Base-by-base conservation (phyloP, 345 rosid genomes). In the Clausena lansium region DNA sequence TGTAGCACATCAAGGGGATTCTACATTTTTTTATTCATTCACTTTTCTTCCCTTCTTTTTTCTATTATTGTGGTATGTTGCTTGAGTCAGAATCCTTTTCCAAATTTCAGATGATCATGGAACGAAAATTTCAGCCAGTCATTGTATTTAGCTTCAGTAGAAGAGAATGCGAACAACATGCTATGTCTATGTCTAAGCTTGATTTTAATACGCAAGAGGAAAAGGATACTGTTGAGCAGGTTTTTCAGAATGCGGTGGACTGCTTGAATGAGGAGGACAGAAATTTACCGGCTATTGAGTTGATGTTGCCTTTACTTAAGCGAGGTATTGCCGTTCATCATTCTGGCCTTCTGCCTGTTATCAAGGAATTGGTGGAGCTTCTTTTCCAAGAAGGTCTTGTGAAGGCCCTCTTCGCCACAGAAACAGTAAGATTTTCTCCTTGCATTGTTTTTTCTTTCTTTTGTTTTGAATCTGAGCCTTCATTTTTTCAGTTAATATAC, bases 351-450 rank as follows among this genome's bases (percentile, higher is more conserved):
- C 98, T 96, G 86, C 99, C 98, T 78, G 98, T 96, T 78, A 89
- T 94, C 83, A 96, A 96, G 86, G 99, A 96, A 86, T 84, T 96
- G 77, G 99, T 96, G 47, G 98, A 96, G 87, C 98, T 96, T 84
- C 98, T 96, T 81, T 96, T 96, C 81, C 98, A 96, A 81, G 98
- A 96, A 91, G 99, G 99, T 86, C 95, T 96, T 85, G 97, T 96
- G 22, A 96, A 96, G 85, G 99, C 98, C 9, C 91, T 94, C 52
- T 94, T 96, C 82, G 99, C 99, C 73, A 96, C 98, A 39, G 99
- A 96, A 84, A 94, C 98, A 33, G 98, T 92, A 89, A 89, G 92
- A 86, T 81, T 81, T 70, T 69, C 69, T 64, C 70, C 79, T 70
- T 52, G 65, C 62, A 33, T 59, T 70, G 57, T 59, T 32, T 36